Evolutionary conservation across 2,329 filamentous ascomycete species (phyloP), one percentile per base, ranked within the genome.

Genomic region (Podosphaera fusca): DNA sequence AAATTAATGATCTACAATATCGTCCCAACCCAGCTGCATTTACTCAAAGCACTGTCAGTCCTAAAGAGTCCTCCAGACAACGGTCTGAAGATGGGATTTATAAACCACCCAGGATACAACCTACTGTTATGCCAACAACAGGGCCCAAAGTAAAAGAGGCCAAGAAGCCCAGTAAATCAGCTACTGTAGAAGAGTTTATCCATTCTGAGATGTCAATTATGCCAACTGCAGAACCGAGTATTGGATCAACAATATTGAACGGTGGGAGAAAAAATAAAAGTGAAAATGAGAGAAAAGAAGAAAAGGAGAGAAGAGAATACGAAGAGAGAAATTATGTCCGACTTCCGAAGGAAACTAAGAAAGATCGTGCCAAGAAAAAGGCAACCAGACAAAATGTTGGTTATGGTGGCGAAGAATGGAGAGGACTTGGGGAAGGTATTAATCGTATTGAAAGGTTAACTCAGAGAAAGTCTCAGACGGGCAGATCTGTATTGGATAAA

Each of bases 381-480:
- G 72, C 73, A 35, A 72, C 68, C 2, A 69, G 67, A 49, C 67
- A 66, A 58, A 70, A 73, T 67, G 72, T 64, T 70, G 81, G 75
- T 69, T 95, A 85, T 71, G 90, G 90, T 60, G 92, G 92, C 55
- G 92, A 96, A 70, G 92, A 96, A 67, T 96, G 88, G 87, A 79
- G 83, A 61, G 82, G 84, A 33, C 73, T 98, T 50, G 87, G 86
- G 58, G 83, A 89, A 67, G 87, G 88, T 6, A 79, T 89, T 55
- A 87, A 95, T 70, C 77, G 90, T 50, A 95, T 95, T 69, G 84
- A 88, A 63, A 76, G 82, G 60, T 73, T 95, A 65, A 95, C 89
- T 5, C 80, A 80, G 69, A 78, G 79, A 66, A 86, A 81, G 68
- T 73, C 36, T 31, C 10, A 74, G 40, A 73, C 62, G 21, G 74